Evolutionary conservation across 2,329 filamentous ascomycete species (phyloP).

Genomic region (Exophiala oligosperma): DNA sequence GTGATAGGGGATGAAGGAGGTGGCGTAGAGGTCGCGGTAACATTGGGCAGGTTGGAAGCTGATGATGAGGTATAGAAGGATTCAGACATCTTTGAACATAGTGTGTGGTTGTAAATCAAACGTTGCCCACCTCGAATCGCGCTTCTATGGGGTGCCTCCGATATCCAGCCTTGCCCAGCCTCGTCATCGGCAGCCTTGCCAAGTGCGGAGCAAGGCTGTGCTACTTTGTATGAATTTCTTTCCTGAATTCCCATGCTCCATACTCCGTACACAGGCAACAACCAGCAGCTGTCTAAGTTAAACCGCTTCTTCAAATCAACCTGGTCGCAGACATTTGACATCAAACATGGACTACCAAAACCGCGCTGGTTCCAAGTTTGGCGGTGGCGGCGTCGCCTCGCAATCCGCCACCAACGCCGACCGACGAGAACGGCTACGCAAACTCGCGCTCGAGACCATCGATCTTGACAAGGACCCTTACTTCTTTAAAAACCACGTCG

Average conservation of each 20-base stretch:
- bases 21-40: constrained; percentile 5
- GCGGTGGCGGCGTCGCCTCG: constrained; percentile 93
- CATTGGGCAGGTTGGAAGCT: neutral
- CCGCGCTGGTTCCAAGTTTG: constrained; percentile 95
- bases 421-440: constrained; percentile 93
- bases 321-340: neutral
- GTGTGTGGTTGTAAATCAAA: too few species aligned
- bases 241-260: neutral
- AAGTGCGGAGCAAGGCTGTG: constrained; percentile 13
- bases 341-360: constrained; percentile 73
- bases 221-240: neutral
- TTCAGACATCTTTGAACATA: constrained; percentile 14
- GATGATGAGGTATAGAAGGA: constrained; percentile 24
- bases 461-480: constrained; percentile 99
- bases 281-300: neutral
- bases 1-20: constrained; percentile 13
- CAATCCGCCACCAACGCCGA: constrained; percentile 93
- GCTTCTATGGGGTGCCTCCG: too few species aligned
- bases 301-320: neutral
- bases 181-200: constrained; percentile 15
- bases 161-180: neutral
- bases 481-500: constrained; percentile 99
- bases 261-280: neutral
- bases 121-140: neutral
- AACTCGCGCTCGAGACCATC: constrained; percentile 97